Evolutionary conservation across 139 green algal species (phyloP).

Genomic region (Zygnema cylindricum): DNA sequence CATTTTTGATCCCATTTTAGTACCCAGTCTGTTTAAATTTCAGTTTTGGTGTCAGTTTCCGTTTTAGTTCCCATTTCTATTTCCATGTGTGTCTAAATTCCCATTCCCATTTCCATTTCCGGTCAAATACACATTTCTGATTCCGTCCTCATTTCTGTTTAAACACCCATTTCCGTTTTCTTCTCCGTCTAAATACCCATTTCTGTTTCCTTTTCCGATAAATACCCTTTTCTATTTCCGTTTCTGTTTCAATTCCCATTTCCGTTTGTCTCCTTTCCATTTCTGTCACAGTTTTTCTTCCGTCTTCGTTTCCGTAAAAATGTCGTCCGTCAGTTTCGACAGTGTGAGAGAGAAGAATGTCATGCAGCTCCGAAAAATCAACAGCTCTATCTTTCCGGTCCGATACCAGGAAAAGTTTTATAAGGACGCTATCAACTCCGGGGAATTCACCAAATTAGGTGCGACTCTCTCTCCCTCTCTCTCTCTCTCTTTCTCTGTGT

Average conservation of each 20-base stretch:
- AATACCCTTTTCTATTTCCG: not conserved
- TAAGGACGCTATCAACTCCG: slow-evolving; percentile 41
- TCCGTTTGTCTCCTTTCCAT: not conserved
- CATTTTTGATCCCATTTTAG: not conserved
- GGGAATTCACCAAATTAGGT: slow-evolving; percentile 50
- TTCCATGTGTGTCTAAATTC: not conserved
- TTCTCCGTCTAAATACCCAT: not conserved
- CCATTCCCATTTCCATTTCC: not conserved
- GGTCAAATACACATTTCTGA: not conserved
- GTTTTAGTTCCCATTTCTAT: not conserved
- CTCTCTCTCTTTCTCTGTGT: no score
- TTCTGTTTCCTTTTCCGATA: not conserved
- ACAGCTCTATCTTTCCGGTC: slow-evolving; percentile 60
- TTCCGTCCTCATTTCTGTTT: not conserved
- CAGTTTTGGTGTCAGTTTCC: not conserved
- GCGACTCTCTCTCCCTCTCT: no score
- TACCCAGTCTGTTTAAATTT: not conserved
- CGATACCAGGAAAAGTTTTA: slow-evolving; percentile 62
- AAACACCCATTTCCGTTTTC: no score
- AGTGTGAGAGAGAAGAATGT: slow-evolving; percentile 57
- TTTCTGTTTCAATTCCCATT: not conserved
- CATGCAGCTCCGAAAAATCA: slow-evolving; percentile 58
- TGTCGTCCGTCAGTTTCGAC: slow-evolving; percentile 45
- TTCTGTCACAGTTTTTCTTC: not conserved
- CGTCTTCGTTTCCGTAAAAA: not conserved